These are phyloP conservation scores for Plasmodium gonderi DNA, from an alignment of 169 alveolate species.

Conservation along the genomic window DNA sequence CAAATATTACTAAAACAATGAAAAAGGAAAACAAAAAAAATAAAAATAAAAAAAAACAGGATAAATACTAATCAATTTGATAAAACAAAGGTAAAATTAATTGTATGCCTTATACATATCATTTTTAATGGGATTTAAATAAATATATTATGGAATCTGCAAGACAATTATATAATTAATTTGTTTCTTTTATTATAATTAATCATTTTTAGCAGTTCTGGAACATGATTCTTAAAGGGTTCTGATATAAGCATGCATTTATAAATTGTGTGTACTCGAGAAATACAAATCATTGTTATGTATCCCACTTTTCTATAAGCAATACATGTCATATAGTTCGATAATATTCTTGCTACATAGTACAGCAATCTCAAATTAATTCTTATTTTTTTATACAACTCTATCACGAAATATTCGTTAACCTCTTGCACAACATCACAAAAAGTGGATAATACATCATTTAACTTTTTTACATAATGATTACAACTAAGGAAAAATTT, in stretches of 20 bases:
- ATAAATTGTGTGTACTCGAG: conserved; percentile 43
- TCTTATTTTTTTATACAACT: conserved; percentile 49
- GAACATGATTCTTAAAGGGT: conserved; percentile 52
- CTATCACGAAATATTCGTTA: conserved; percentile 55
- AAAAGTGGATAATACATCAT: conserved; percentile 16
- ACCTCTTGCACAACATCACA: conserved; percentile 8
- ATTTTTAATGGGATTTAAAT: background rate
- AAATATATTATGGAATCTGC: background rate
- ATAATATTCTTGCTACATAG: conserved; percentile 65
- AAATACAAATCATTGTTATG: conserved; percentile 21
- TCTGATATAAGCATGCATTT: conserved; percentile 46
- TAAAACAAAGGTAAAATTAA: background rate
- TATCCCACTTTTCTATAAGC: conserved; percentile 50
- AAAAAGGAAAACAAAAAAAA: background rate
- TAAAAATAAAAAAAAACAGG: background rate
- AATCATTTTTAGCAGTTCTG: conserved; percentile 13
- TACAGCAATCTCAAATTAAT: conserved; percentile 28
- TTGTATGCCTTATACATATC: background rate
- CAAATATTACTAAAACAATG: background rate
- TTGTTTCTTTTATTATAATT: background rate
- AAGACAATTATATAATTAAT: too few relatives aligned
- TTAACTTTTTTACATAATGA: conserved; percentile 66
- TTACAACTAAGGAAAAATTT: conserved; percentile 33
- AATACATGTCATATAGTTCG: conserved; percentile 67
- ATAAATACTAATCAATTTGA: background rate